A percentile compares a stretch with the other conserved stretches of the same genome.
Conservation (phyloP, 2,329 filamentous ascomycete species). For the Claviceps capensis region DNA sequence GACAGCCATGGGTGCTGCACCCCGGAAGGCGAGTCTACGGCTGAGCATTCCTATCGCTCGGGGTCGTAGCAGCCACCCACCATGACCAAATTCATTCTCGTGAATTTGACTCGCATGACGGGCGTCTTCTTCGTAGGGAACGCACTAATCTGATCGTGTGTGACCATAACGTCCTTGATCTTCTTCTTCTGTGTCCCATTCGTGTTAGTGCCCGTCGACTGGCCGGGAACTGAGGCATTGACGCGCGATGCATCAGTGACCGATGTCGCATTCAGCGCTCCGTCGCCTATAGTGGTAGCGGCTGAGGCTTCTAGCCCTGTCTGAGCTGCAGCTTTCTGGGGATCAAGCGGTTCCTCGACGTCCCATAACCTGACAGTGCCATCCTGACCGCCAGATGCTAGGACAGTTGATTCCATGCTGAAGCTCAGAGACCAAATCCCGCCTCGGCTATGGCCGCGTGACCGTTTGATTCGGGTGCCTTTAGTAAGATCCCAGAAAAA, state of each 20-base stretch:
- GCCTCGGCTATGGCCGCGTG: slow-evolving; percentile 84
- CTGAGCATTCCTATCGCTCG: slow-evolving; percentile 23
- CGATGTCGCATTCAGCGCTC: slow-evolving; percentile 16
- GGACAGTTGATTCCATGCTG: slow-evolving; percentile 80
- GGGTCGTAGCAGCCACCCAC: slow-evolving; percentile 62
- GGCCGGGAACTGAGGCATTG: slow-evolving; percentile 9
- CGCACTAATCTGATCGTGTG: slow-evolving; percentile 83
- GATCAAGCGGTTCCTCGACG: slow-evolving; percentile 57
- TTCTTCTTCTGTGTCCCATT: slow-evolving; percentile 50
- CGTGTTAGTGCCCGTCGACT: slow-evolving; percentile 14
- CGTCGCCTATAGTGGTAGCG: slow-evolving; percentile 29
- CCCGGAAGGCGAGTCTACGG: slow-evolving; percentile 2
- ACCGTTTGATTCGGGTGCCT: slow-evolving; percentile 76
- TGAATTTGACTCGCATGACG: slow-evolving; percentile 86
- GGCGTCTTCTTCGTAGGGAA: slow-evolving; percentile 95
- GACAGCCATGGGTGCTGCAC: not conserved
- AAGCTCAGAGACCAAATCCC: slow-evolving; percentile 90
- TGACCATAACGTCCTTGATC: slow-evolving; percentile 79
- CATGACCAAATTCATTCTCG: slow-evolving; percentile 85
- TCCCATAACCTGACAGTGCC: slow-evolving; percentile 93
- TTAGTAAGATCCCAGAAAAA: slow-evolving; percentile 90
- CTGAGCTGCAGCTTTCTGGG: slow-evolving; percentile 41
- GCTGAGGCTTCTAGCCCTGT: slow-evolving; percentile 28
- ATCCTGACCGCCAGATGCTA: slow-evolving; percentile 83
- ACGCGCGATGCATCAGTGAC: slow-evolving; percentile 16